These are phyloP conservation scores for Umbelopsis vinacea DNA, from an alignment of 192 early-diverging fungal genomes.

Conservation along the genomic window DNA sequence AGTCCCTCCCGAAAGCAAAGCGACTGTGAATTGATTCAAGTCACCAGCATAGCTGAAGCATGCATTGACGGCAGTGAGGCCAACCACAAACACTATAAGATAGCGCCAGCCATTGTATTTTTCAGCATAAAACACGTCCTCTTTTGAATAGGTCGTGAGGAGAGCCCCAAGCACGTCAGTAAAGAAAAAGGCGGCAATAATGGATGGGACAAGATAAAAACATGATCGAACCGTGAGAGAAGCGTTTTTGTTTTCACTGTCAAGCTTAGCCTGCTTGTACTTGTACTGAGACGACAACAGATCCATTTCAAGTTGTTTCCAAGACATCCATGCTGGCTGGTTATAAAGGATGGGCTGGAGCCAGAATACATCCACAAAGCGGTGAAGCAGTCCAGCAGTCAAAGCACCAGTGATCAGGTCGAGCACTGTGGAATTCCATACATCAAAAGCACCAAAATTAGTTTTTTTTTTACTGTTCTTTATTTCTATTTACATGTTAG, in stretches of 20 bases:
- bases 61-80: background rate
- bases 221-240: background rate
- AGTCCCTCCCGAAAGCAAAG: background rate
- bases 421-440: background rate
- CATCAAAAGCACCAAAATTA: background rate
- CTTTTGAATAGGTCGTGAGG: background rate
- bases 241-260: background rate
- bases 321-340: conserved; percentile 2
- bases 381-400: background rate
- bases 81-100: background rate
- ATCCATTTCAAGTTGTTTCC: background rate
- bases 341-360: background rate
- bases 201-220: background rate
- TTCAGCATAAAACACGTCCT: conserved; percentile 7
- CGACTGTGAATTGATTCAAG: background rate
- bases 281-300: conserved; percentile 3
- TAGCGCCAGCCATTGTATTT: background rate
- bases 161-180: conserved; percentile 6
- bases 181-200: background rate
- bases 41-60: background rate
- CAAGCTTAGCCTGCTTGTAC: conserved; percentile 12
- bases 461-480: background rate
- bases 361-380: background rate
- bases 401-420: background rate
- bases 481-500: background rate